These are phyloP conservation scores for Cyclotella distinguenda DNA, from an alignment of 108 stramenopile genomes.

Conservation along the genomic window DNA sequence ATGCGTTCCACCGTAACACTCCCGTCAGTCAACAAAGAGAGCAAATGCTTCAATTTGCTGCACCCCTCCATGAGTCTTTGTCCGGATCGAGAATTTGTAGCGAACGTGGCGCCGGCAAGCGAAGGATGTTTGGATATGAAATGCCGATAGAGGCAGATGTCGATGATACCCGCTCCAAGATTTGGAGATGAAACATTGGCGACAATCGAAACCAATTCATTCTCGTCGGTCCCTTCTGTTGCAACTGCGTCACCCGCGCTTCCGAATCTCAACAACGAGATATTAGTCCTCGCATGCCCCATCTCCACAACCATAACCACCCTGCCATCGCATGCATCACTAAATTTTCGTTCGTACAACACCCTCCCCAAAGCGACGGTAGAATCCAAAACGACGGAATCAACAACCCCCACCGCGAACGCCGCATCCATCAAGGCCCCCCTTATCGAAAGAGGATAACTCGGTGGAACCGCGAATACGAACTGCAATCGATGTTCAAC, in stretches of 20 bases:
- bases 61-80: constrained; percentile 55
- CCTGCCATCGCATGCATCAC: constrained; percentile 5
- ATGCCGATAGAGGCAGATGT: constrained; percentile 49
- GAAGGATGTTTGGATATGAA: constrained; percentile 36
- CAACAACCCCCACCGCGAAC: constrained; percentile 35
- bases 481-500: constrained; percentile 9
- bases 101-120: constrained; percentile 11
- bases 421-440: constrained; percentile 48
- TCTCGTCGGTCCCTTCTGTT: constrained; percentile 5
- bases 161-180: constrained; percentile 47
- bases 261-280: constrained; percentile 34
- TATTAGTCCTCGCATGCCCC: constrained; percentile 50
- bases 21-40: constrained; percentile 49
- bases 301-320: constrained; percentile 49
- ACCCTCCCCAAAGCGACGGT: constrained; percentile 1
- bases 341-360: constrained; percentile 44
- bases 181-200: constrained; percentile 12
- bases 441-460: constrained; percentile 9
- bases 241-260: background rate
- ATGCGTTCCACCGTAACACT: constrained; percentile 53
- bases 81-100: constrained; percentile 37
- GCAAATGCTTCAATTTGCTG: constrained; percentile 51
- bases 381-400: constrained; percentile 29
- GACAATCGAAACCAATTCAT: constrained; percentile 11
- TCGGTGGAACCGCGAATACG: constrained; percentile 38